Percentiles rank a stretch among this genome's conserved stretches.
Evolutionary conservation across 345 rosid genomes (phyloP).

Genomic region (rapeseed (Brassica napus)): Da-Ae NC_063440.1:17265001-17265500

Average conservation of each 20-base stretch:
- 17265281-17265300: neutral
- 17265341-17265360: neutral
- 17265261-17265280: neutral
- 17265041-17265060: conserved; percentile 30
- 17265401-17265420: neutral
- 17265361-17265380: neutral
- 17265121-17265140: conserved; percentile 29
- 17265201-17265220: neutral
- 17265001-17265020: neutral
- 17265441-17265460: neutral
- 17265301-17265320: neutral
- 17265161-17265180: conserved; percentile 34
- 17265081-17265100: conserved; percentile 30
- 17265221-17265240: conserved; percentile 15
- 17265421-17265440: neutral
- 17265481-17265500: neutral
- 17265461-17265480: neutral
- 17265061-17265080: conserved; percentile 39
- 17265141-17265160: conserved; percentile 28
- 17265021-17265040: neutral
- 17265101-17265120: neutral
- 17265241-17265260: conserved; percentile 1
- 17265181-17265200: conserved; percentile 42
- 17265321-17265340: neutral
- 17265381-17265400: neutral